phyloP scores from a whole-genome alignment of 202 grass and related monocot species.

The Schoenoplectus triqueter region DNA sequence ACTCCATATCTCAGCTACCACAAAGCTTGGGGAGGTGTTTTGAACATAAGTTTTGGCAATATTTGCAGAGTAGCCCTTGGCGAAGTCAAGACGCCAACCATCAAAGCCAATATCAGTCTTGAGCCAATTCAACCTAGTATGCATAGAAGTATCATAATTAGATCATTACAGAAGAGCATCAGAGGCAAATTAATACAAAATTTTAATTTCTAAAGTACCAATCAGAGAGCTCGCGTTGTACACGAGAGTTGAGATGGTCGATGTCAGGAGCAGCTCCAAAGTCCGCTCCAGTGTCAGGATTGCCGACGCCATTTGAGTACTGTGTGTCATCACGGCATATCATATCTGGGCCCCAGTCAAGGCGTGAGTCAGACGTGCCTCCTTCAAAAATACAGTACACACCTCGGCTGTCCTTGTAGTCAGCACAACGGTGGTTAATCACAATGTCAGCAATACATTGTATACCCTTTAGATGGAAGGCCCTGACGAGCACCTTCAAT shows the following conservation, averaged over 20 bases:
- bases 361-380: conserved; percentile 53
- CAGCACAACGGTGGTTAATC: conserved; percentile 54
- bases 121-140: background rate
- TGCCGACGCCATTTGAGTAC: background rate
- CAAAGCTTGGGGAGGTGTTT: background rate
- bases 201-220: background rate
- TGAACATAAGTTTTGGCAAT: background rate
- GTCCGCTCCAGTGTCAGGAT: background rate
- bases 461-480: conserved; percentile 22
- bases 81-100: background rate
- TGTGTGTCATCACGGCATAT: background rate
- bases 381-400: conserved; percentile 37
- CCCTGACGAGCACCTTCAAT: background rate
- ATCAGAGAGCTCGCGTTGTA: background rate
- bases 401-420: conserved; percentile 45
- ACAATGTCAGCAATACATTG: conserved; percentile 51
- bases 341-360: background rate
- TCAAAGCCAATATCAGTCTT: background rate
- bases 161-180: no score
- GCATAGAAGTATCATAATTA: background rate
- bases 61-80: conserved; percentile 5
- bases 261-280: conserved; percentile 62
- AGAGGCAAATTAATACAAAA: background rate
- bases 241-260: conserved; percentile 68
- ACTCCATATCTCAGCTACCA: background rate